Base-by-base conservation (phyloP, 2,329 filamentous ascomycete genomes). In the Fusarium sp. region DNA sequence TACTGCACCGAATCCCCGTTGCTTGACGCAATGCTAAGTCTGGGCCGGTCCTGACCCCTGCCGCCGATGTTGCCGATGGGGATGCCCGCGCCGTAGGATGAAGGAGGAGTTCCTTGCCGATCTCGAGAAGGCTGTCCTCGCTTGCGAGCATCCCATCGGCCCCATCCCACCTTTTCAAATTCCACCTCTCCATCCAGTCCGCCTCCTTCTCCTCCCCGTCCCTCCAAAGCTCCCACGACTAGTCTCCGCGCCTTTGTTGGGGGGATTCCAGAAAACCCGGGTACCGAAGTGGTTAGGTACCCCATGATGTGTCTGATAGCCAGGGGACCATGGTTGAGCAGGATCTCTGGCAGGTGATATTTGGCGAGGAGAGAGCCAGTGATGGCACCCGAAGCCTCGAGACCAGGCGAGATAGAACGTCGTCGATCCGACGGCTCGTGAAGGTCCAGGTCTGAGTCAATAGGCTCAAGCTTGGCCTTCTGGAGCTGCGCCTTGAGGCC, bases 151-250 rank as follows among this genome's bases (percentile, higher is more conserved):
- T 97, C 93, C 95, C 95, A 99, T 74, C 94, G 91, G 66, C 96
- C 96, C 95, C 95, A 98, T 79, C 95, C 95, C 66, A 98, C 94
- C 86, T 98, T 98, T 82, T 97, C 93, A 79, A 97, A 98, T 79
- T 92, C 88, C 77, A 96, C 91, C 75, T 94, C 91, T 73, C 91
- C 91, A 70, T 91, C 86, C 69, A 88, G 80, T 63, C 89, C 88
- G 69, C 90, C 89, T 66, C 87, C 87, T 72, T 90, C 87, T 71
- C 88, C 88, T 75, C 88, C 88, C 76, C 93, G 92, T 76, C 93
- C 93, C 84, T 98, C 95, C 74, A 98, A 84, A 67, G 95, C 95
- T 66, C 92, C 93, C n/a, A 98, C 95, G 10, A 98, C 94, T 66
- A 98, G 85, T 81, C 95, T 90, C 77, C 96, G 90, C 48, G 96